Conservation (phyloP, 2,329 filamentous ascomycete genomes). For the Hypoxylon sp. region DNA sequence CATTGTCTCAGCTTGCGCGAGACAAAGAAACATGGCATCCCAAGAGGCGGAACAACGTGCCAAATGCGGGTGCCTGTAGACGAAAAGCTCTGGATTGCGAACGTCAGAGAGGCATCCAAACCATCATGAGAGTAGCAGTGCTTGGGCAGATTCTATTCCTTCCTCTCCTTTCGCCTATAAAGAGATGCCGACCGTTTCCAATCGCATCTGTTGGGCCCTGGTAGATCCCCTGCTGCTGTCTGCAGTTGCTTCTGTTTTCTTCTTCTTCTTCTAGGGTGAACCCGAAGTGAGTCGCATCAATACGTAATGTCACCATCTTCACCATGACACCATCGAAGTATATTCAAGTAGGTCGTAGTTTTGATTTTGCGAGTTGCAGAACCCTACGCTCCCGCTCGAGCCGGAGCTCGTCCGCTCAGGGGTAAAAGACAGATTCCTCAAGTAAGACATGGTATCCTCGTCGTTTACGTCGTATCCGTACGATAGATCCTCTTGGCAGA, state of each 20-base stretch:
- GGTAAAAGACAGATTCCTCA: background rate
- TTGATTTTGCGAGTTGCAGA: background rate
- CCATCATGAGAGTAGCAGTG: background rate
- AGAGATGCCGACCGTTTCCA: background rate
- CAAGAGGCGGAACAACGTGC: constrained; percentile 3
- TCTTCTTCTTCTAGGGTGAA: background rate
- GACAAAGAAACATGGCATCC: constrained; percentile 25
- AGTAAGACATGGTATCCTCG: background rate
- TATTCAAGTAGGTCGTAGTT: background rate
- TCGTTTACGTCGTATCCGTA: background rate
- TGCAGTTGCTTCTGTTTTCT: too few relatives aligned
- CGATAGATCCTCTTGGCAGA: background rate
- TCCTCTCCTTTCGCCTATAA: background rate
- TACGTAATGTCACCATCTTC: background rate
- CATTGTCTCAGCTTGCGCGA: background rate
- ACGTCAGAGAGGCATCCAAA: background rate
- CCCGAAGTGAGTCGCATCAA: background rate
- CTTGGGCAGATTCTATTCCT: background rate
- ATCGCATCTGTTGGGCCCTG: background rate
- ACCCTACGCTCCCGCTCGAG: background rate
- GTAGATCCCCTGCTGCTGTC: background rate
- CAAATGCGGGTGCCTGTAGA: constrained; percentile 21
- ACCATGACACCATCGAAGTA: background rate
- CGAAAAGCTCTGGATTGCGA: constrained; percentile 29
- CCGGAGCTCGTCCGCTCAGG: background rate